Percentiles rank a stretch among this genome's conserved stretches.
Conservation (phyloP, 2,329 filamentous ascomycete genomes). For the Nemania sp. region DNA sequence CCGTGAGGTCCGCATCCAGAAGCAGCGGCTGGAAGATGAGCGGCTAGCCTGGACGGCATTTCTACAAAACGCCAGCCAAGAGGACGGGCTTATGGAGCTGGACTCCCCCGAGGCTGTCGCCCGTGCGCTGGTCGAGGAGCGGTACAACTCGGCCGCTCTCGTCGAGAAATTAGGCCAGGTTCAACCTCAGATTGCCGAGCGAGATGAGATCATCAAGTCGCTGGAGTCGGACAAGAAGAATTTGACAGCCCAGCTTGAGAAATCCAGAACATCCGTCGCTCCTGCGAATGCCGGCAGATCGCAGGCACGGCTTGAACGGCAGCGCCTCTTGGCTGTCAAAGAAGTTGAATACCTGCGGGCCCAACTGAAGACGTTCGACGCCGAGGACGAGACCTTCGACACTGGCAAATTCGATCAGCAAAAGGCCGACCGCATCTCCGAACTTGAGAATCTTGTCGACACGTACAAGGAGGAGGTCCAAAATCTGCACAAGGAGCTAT, state of each 20-base stretch:
- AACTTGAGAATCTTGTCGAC: conserved; percentile 85
- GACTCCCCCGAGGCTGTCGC: conserved; percentile 88
- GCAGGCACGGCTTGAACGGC: conserved; percentile 78
- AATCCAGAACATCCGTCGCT: conserved; percentile 59
- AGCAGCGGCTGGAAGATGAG: conserved; percentile 87
- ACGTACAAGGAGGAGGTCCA: conserved; percentile 83
- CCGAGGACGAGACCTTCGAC: conserved; percentile 85
- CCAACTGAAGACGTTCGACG: conserved; percentile 85
- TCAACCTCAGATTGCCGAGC: conserved; percentile 77
- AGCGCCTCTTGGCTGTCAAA: conserved; percentile 82
- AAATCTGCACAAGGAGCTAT: conserved; percentile 73
- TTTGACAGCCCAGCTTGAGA: conserved; percentile 72
- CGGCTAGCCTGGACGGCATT: conserved; percentile 85
- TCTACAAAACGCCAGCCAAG: conserved; percentile 68
- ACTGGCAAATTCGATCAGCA: conserved; percentile 77
- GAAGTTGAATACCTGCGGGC: conserved; percentile 94
- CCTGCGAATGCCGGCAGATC: conserved; percentile 65
- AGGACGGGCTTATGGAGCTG: conserved; percentile 70
- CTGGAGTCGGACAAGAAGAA: conserved; percentile 72
- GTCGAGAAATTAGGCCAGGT: conserved; percentile 78
- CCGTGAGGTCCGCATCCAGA: conserved; percentile 77
- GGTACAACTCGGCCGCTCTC: conserved; percentile 78
- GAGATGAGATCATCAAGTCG: conserved; percentile 73
- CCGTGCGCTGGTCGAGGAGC: conserved; percentile 79
- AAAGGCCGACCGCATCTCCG: conserved; percentile 73